Percentiles rank a stretch among this genome's conserved stretches.
Evolutionary conservation across 2,329 filamentous ascomycete species (phyloP).

Genomic region (Fusarium sp.): DNA sequence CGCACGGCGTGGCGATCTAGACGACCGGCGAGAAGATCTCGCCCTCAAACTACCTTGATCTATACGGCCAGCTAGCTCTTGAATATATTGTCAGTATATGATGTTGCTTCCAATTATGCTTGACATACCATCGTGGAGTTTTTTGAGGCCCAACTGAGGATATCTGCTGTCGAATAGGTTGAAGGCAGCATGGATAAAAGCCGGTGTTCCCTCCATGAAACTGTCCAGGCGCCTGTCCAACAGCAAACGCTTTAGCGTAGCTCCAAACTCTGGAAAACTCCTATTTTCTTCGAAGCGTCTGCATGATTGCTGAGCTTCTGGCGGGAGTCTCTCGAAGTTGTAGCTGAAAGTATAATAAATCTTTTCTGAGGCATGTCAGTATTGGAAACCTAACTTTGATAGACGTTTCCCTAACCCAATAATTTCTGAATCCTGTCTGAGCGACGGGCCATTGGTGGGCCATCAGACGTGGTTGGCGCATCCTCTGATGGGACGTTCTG

Average conservation of each 20-base stretch:
- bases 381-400: accelerated
- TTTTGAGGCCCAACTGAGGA: constrained; percentile 17
- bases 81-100: neutral
- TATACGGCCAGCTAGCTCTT: neutral
- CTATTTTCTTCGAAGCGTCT: constrained; percentile 12
- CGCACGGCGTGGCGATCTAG: neutral
- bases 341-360: constrained; percentile 19
- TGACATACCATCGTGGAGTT: constrained; percentile 26
- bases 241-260: constrained; percentile 26
- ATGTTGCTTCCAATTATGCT: neutral
- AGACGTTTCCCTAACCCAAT: neutral
- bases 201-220: constrained; percentile 30
- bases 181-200: constrained; percentile 14
- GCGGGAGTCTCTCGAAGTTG: constrained; percentile 26
- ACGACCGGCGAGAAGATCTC: neutral
- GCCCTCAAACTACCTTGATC: neutral
- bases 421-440: constrained; percentile 10
- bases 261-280: constrained; percentile 9
- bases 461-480: neutral
- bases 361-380: constrained; percentile 23
- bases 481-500: neutral
- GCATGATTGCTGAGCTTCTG: constrained; percentile 18
- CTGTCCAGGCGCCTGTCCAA: constrained; percentile 25
- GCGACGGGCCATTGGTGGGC: neutral
- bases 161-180: constrained; percentile 39